Base-by-base conservation (phyloP, 805 yeast species). In the Saturnispora sanitii region DNA sequence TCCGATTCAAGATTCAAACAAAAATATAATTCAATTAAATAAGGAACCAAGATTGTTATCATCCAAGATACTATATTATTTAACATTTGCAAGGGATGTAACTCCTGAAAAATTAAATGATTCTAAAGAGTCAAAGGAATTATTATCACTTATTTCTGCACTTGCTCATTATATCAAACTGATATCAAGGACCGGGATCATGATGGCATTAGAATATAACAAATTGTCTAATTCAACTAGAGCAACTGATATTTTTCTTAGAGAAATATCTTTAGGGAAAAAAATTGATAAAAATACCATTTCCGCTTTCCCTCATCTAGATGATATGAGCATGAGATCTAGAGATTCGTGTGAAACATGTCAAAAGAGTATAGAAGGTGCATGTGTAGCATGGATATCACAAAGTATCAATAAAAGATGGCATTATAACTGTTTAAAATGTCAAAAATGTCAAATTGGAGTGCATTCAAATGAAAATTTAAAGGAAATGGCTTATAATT, bases 111-210 rank as follows among this genome's bases (percentile, higher is more conserved):
- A 49, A 60, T 34, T 66, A 19, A 52, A 61, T 6, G 63, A 64
- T 3, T 42, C 60, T 13, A 51, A 56, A 19, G 62, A 73, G 31
- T 75, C 87, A 0, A 79, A 82, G 3, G 80, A 77, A 41, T 56
- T 90, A 30, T 69, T 92, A 49, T 75, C 90, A 0, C 76, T 88
- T 9, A 88, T 88, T 4, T 85, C 96, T 1, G 87, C 94, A 0
- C 66, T 90, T 50, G 96, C 98, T 0, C 97, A 92, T 57, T 90
- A 87, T 59, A 67, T 92, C 52, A 92, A 92, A 58, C 67, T 90
- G 6, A 65, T 92, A 18, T 82, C 90, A 4, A 68, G 96, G 47
- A 76, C 77, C 53, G 92, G 96, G 0, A 69, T 92, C 32, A 73
- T 77, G 44, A 77, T 78, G 49, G 84, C 96, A 0, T 65, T 92